These are phyloP conservation scores for Phytophthora rubi DNA, from an alignment of 352 stramenopile genomes.

Conservation along the genomic window DNA sequence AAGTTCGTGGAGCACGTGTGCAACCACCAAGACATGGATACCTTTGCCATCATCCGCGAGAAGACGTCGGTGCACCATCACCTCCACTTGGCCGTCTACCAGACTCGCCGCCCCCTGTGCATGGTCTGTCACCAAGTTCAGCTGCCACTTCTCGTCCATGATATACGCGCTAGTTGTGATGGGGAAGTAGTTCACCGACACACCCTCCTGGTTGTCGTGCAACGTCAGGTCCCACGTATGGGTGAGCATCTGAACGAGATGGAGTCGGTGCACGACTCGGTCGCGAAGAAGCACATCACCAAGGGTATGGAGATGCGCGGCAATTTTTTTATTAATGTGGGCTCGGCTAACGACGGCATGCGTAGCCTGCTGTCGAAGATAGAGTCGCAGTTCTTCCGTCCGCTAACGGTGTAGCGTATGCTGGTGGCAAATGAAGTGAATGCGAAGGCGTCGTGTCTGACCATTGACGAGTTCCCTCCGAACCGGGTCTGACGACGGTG, in stretches of 20 bases:
- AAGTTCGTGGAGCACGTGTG: constrained; percentile 93
- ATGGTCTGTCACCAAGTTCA: constrained; percentile 93
- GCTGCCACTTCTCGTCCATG: constrained; percentile 92
- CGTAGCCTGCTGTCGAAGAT: no score
- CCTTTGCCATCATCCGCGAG: constrained; percentile 94
- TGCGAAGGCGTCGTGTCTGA: no score
- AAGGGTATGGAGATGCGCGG: constrained; percentile 74
- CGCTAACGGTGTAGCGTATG: no score
- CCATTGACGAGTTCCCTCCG: no score
- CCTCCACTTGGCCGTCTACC: constrained; percentile 91
- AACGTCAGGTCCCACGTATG: constrained; percentile 86
- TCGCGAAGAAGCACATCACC: constrained; percentile 59
- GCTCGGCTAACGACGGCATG: constrained; percentile 56
- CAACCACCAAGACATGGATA: constrained; percentile 94
- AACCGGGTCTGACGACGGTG: no score
- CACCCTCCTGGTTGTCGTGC: constrained; percentile 76
- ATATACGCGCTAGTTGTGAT: constrained; percentile 95
- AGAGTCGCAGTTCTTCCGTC: no score
- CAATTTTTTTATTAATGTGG: constrained; percentile 75
- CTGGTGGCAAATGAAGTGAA: no score
- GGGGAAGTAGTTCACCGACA: constrained; percentile 98
- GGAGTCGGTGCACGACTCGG: constrained; percentile 81
- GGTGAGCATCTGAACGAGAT: constrained; percentile 93
- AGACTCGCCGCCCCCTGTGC: constrained; percentile 94
- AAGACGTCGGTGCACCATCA: constrained; percentile 98